These are phyloP conservation scores for Claviceps sp. DNA, from an alignment of 2,329 filamentous ascomycete species.

Conservation along the genomic window DNA sequence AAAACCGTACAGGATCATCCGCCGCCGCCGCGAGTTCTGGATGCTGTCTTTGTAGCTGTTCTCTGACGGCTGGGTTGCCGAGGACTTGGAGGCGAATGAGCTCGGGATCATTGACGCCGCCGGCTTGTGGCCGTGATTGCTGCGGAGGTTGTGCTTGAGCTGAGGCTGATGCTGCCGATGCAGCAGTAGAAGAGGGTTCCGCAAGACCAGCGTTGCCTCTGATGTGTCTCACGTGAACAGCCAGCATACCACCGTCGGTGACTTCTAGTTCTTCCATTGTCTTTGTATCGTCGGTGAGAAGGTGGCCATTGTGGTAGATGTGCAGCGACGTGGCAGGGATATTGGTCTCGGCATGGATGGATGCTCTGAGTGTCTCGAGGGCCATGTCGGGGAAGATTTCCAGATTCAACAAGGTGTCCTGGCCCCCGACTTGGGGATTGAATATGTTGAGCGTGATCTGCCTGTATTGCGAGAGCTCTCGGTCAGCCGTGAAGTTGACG, in stretches of 20 bases:
- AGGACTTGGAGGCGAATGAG: slow-evolving; percentile 71
- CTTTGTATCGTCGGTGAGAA: slow-evolving; percentile 63
- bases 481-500: slow-evolving; percentile 1
- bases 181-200: slow-evolving; percentile 15
- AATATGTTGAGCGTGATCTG: slow-evolving; percentile 78
- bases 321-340: slow-evolving; percentile 63
- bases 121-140: slow-evolving; percentile 19
- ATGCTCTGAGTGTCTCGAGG: slow-evolving; percentile 71
- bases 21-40: slow-evolving; percentile 67
- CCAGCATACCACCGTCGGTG: slow-evolving; percentile 82
- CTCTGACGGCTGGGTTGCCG: slow-evolving; percentile 59
- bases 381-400: slow-evolving; percentile 76
- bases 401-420: slow-evolving; percentile 66
- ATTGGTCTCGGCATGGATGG: slow-evolving; percentile 71
- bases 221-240: slow-evolving; percentile 61
- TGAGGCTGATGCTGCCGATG: slow-evolving; percentile 20
- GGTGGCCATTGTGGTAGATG: slow-evolving; percentile 79
- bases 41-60: slow-evolving; percentile 56
- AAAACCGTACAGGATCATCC: slow-evolving; percentile 64
- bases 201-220: slow-evolving; percentile 26
- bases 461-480: slow-evolving; percentile 33
- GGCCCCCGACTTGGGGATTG: slow-evolving; percentile 51
- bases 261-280: slow-evolving; percentile 74
- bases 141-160: slow-evolving; percentile 16
- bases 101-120: slow-evolving; percentile 54